Percentiles rank a stretch among this genome's conserved stretches.
phyloP scores from a whole-genome alignment of 2,329 filamentous ascomycete species.

The Verticillium zaregamsianum region DNA sequence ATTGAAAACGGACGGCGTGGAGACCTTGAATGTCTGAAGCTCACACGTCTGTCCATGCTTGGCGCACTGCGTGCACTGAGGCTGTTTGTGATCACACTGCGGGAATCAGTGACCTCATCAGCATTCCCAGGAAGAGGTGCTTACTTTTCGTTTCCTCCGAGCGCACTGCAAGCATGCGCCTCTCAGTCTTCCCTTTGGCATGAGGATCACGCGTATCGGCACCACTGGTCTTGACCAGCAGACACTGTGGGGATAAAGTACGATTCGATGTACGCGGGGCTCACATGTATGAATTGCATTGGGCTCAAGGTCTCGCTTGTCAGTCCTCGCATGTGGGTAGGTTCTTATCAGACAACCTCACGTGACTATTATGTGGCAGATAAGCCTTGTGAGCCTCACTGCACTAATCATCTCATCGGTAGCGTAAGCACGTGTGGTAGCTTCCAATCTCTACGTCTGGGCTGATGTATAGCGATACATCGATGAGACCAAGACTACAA shows the following conservation, averaged over 20 bases:
- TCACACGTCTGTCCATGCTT: slow-evolving; percentile 9
- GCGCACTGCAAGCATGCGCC: slow-evolving; percentile 13
- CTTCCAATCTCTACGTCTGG: no score
- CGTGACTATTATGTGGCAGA: no score
- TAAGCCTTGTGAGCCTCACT: no score
- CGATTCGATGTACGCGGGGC: neutral
- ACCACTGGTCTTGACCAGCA: neutral
- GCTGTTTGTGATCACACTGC: slow-evolving; percentile 13
- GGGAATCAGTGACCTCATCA: neutral
- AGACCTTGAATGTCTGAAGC: slow-evolving; percentile 12
- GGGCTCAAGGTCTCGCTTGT: no score
- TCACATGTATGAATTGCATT: no score
- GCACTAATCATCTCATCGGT: no score
- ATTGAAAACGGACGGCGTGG: slow-evolving; percentile 3
- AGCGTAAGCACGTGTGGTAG: no score
- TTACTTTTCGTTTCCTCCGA: slow-evolving; percentile 10
- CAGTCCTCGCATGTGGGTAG: no score
- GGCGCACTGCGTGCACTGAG: slow-evolving; percentile 10
- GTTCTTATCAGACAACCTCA: no score
- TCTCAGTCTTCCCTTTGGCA: slow-evolving; percentile 3
- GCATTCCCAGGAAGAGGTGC: neutral
- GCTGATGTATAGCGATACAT: no score
- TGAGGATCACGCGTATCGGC: neutral
- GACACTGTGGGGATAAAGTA: neutral
- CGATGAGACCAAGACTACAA: no score